phyloP scores from a whole-genome alignment of 768 basidiomycete species.

The Amanita exitialis region DNA sequence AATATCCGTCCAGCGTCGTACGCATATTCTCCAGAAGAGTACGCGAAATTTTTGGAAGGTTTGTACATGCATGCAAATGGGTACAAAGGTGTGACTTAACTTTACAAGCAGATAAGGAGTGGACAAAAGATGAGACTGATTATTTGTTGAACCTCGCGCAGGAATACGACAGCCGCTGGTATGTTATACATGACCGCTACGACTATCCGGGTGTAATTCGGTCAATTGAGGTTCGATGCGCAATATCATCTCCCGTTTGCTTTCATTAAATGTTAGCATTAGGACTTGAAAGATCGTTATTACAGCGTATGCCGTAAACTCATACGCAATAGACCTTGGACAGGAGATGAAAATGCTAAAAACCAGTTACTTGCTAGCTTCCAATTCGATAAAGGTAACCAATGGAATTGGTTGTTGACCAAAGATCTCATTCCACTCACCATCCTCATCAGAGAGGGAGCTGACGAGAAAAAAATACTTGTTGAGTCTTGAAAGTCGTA shows the following conservation, averaged over 20 bases:
- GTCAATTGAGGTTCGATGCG: constrained; percentile 53
- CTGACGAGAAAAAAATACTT: constrained; percentile 83
- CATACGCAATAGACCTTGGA: constrained; percentile 74
- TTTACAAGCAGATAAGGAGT: constrained; percentile 51
- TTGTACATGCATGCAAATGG: constrained; percentile 8
- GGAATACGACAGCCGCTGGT: constrained; percentile 84
- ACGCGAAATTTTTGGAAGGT: constrained; percentile 72
- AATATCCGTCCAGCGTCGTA: constrained; percentile 56
- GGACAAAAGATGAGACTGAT: constrained; percentile 92
- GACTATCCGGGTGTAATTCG: constrained; percentile 49
- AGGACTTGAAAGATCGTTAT: constrained; percentile 94
- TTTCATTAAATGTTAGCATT: constrained; percentile 6
- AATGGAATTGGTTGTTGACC: not conserved
- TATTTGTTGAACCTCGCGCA: constrained; percentile 76
- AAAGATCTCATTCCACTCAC: not conserved
- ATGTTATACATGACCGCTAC: constrained; percentile 86
- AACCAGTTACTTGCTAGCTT: constrained; percentile 59
- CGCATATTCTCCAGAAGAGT: constrained; percentile 82
- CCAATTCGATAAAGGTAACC: constrained; percentile 78
- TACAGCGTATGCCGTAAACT: constrained; percentile 87
- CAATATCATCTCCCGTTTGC: not conserved
- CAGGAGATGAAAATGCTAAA: constrained; percentile 71
- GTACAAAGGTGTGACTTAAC: not conserved
- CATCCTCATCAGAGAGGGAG: constrained; percentile 58
- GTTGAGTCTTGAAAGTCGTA: constrained; percentile 77